phyloP scores from a whole-genome alignment of 164 flowering plant genomes.

The Umbellularia californica region DNA sequence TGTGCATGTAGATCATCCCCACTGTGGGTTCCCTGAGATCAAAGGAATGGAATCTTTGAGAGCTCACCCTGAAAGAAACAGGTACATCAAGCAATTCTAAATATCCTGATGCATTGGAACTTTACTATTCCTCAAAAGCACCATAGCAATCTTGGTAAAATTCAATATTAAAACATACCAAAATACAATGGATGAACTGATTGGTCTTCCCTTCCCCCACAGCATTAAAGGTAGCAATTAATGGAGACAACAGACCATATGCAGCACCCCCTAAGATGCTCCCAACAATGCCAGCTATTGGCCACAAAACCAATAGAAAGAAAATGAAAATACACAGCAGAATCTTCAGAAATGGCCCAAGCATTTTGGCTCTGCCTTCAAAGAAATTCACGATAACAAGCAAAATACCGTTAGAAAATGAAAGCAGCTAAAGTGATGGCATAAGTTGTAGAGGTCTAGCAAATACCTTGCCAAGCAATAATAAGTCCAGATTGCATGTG shows the following conservation, averaged over 20 bases:
- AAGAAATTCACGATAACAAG: slow-evolving; percentile 12
- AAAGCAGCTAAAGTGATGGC: background rate
- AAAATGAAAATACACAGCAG: slow-evolving; percentile 43
- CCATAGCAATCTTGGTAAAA: background rate
- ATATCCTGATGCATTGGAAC: background rate
- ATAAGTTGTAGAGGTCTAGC: background rate
- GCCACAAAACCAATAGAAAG: slow-evolving; percentile 56
- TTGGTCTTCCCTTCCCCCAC: slow-evolving; percentile 76
- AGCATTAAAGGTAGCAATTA: slow-evolving; percentile 79
- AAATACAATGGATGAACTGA: slow-evolving; percentile 54
- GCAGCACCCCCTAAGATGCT: slow-evolving; percentile 63
- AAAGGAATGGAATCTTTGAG: background rate
- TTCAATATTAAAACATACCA: slow-evolving; percentile 34
- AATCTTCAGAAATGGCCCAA: slow-evolving; percentile 79
- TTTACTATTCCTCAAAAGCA: background rate
- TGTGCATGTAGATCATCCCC: background rate
- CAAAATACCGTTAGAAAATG: background rate
- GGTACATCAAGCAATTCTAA: background rate
- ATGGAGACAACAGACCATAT: slow-evolving; percentile 68
- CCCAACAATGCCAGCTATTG: slow-evolving; percentile 53
- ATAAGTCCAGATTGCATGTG: slow-evolving; percentile 57
- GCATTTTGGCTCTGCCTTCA: slow-evolving; percentile 52
- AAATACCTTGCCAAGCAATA: slow-evolving; percentile 56
- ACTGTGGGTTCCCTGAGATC: background rate
- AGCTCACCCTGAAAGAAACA: background rate